Conservation (phyloP, 495 filamentous ascomycete species). For the Aspergillus mulundensis region DNA sequence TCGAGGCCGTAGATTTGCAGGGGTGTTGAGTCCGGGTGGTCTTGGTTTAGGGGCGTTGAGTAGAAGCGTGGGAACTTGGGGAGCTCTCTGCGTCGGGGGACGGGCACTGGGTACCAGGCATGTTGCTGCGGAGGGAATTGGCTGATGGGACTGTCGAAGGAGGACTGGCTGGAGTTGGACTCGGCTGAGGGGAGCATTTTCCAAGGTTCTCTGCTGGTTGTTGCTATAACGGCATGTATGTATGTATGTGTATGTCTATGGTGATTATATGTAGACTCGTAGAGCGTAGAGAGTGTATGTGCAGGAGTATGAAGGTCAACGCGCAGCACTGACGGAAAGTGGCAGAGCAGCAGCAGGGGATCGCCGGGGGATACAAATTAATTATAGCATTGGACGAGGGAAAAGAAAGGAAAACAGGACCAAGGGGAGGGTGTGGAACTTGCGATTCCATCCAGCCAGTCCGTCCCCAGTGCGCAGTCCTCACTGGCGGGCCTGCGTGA, state of each 20-base stretch:
- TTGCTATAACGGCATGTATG: constrained; percentile 4
- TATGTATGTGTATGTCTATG: background rate
- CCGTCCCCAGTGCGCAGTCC: background rate
- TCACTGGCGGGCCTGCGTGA: background rate
- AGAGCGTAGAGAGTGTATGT: background rate
- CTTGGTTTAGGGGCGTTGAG: constrained; percentile 34
- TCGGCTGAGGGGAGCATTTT: constrained; percentile 29
- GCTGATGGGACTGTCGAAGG: constrained; percentile 29
- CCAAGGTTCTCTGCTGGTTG: too few species aligned
- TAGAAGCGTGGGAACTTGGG: constrained; percentile 38
- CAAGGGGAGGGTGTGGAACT: constrained; percentile 22
- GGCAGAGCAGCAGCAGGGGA: constrained; percentile 14
- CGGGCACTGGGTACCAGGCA: constrained; percentile 24
- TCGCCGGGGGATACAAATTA: constrained; percentile 18
- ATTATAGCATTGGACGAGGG: constrained; percentile 17
- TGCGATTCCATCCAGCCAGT: background rate
- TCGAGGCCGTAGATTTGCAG: constrained; percentile 38
- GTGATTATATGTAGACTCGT: background rate
- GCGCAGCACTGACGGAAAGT: constrained; percentile 5
- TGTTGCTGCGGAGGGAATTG: constrained; percentile 27
- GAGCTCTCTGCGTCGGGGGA: constrained; percentile 25
- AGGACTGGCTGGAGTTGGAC: constrained; percentile 28
- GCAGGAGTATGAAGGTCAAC: background rate
- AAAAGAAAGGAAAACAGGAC: constrained; percentile 10
- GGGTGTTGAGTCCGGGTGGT: constrained; percentile 31